Evolutionary conservation across 1,284 basidiomycete species (phyloP), one percentile per base, ranked within the genome.

Genomic region (Rhodotorula mucilaginosa): DNA sequence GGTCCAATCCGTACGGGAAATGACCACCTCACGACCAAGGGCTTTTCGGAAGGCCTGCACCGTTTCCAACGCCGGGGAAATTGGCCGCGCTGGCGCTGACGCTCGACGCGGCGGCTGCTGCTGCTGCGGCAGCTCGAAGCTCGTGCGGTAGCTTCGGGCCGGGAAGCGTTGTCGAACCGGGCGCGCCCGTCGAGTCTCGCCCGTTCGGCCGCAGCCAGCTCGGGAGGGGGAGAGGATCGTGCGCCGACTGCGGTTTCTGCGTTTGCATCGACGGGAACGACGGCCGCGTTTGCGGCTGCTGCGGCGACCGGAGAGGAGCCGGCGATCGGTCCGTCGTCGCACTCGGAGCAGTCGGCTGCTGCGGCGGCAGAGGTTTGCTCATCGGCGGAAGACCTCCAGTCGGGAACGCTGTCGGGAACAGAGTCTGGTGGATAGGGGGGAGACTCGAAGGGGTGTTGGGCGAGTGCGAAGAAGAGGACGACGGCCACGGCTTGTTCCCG

Each of bases 121-220:
- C 46, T 0, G 18, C 58, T 13, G 44, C 39, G n/a, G 31, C 48
- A 2, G 12, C 61, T 61, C 52, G 10, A 52, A 47, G 39, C 49
- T 64, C 62, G 26, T 64, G 62, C 44, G 62, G 62, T 12, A 64
- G 62, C 48, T 64, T 64, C 51, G 51, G 52, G 4, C 52, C 52
- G 52, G 52, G 52, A 21, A 54, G n/a, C 13, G 39, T 59, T 21
- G n/a, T 26, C 34, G 21, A 23, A 12, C 12, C 58, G 39, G 58
- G 34, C 44, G 39, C 58, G 31, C 44, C 34, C 58, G 18, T 39
- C 57, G 31, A 23, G 13, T 54, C 34, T 34, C 46, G 31, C 19
- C 15, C 51, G n/a, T 61, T 44, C 59, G 65, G 65, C 46, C 44
- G 54, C 19, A 67, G 60, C 65, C 65, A 67, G 65, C 59, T 61